A percentile compares a stretch with the other conserved stretches of the same genome.
Evolutionary conservation across 2,329 filamentous ascomycete genomes (phyloP).

Genomic region (Monilinia vaccinii-corymbosi): DNA sequence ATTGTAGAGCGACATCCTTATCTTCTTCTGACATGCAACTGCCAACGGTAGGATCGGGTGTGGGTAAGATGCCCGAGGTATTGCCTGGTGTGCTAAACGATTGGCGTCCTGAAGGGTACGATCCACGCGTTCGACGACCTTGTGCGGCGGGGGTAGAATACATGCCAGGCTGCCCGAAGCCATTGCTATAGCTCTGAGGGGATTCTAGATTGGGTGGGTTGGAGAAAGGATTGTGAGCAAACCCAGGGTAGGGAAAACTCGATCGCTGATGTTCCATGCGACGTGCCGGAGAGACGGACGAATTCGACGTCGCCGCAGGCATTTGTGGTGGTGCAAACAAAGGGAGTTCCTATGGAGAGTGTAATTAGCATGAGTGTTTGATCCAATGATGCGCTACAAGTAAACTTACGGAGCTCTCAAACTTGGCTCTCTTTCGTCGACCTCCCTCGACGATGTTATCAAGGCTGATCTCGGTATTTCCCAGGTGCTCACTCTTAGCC

Average conservation of each 20-base stretch:
- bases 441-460: slow-evolving; percentile 98
- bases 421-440: slow-evolving; percentile 87
- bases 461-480: slow-evolving; percentile 93
- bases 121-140: slow-evolving; percentile 56
- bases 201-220: slow-evolving; percentile 73
- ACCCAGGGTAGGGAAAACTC: slow-evolving; percentile 65
- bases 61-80: slow-evolving; percentile 63
- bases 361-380: slow-evolving; percentile 16
- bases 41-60: slow-evolving; percentile 91
- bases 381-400: neutral
- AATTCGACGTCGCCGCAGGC: slow-evolving; percentile 88
- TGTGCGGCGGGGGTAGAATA: slow-evolving; percentile 59
- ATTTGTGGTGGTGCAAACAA: slow-evolving; percentile 92
- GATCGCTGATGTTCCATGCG: slow-evolving; percentile 64
- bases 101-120: slow-evolving; percentile 37
- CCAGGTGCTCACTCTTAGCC: slow-evolving; percentile 72
- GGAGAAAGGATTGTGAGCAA: slow-evolving; percentile 70
- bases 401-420: slow-evolving; percentile 86
- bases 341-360: slow-evolving; percentile 67
- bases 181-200: slow-evolving; percentile 63
- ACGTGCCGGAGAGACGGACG: slow-evolving; percentile 88
- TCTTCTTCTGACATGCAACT: slow-evolving; percentile 95
- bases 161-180: slow-evolving; percentile 44
- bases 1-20: slow-evolving; percentile 86
- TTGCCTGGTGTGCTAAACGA: slow-evolving; percentile 36